A percentile compares a stretch with the other conserved stretches of the same genome.
Evolutionary conservation across 1,284 basidiomycete species (phyloP).

Genomic region (Abortiporus biennis): DNA sequence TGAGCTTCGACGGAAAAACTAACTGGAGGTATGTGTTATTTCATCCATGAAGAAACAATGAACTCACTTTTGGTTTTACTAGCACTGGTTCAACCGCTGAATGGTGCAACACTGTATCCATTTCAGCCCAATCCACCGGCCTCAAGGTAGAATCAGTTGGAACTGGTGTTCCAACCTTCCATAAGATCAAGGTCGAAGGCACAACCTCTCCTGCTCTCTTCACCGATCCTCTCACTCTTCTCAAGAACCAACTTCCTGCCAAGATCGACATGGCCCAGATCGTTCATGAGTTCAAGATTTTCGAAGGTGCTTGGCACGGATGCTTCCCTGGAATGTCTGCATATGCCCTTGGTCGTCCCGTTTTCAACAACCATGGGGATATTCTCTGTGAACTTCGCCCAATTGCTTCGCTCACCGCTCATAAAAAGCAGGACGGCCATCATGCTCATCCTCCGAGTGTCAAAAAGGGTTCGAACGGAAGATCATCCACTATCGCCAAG

Average conservation of each 20-base stretch:
- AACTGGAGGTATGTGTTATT: constrained; percentile 17
- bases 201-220: too few relatives aligned
- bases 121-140: constrained; percentile 12
- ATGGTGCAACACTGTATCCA: constrained; percentile 14
- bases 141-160: constrained; percentile 13
- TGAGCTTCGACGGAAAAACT: constrained; percentile 14
- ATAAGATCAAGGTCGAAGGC: constrained; percentile 8
- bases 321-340: constrained; percentile 7
- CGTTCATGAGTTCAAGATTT: constrained; percentile 5
- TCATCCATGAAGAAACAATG: background rate
- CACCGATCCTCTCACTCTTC: constrained; percentile 5
- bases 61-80: constrained; percentile 4
- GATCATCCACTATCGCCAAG: too few relatives aligned
- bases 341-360: constrained; percentile 10
- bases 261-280: constrained; percentile 8
- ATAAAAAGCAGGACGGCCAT: too few relatives aligned
- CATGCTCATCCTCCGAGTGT: too few relatives aligned
- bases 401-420: too few relatives aligned
- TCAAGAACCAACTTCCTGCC: constrained; percentile 7
- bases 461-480: too few relatives aligned
- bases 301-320: constrained; percentile 11
- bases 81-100: constrained; percentile 15
- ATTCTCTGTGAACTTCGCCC: constrained; percentile 12
- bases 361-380: constrained; percentile 12
- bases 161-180: constrained; percentile 10